A percentile compares a stretch with the other conserved stretches of the same genome.
Conservation (phyloP, 768 basidiomycete genomes). For the Wakefieldia striispora region DNA sequence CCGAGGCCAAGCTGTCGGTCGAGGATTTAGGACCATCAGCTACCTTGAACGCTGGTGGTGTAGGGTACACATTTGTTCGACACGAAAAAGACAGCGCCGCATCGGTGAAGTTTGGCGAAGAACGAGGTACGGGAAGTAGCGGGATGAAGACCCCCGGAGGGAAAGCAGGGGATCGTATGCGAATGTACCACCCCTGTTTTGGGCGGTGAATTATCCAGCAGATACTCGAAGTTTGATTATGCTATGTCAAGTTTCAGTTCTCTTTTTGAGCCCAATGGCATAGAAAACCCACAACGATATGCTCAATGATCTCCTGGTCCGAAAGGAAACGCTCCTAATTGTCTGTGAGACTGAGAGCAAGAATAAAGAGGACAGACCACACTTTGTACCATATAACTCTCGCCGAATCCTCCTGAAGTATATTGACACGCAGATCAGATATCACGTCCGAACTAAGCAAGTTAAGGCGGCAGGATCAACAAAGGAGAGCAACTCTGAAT, state of each 20-base stretch:
- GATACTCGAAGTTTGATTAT: constrained; percentile 62
- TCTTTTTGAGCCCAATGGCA: not conserved
- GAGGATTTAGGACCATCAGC: constrained; percentile 20
- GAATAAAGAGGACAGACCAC: constrained; percentile 13
- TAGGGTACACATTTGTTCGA: constrained; percentile 42
- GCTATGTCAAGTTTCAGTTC: constrained; percentile 36
- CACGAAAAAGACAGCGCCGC: constrained; percentile 53
- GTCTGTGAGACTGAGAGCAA: constrained; percentile 8
- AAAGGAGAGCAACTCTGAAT: not conserved
- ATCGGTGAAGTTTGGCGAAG: constrained; percentile 47
- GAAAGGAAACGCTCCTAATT: constrained; percentile 69
- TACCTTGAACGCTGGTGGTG: constrained; percentile 13
- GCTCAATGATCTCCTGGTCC: constrained; percentile 74
- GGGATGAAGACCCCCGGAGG: constrained; percentile 60
- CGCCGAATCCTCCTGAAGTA: constrained; percentile 54
- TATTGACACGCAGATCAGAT: constrained; percentile 63
- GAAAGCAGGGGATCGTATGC: constrained; percentile 67
- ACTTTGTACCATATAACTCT: constrained; percentile 77
- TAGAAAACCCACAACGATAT: constrained; percentile 55
- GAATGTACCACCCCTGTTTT: constrained; percentile 82
- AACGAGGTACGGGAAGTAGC: constrained; percentile 46
- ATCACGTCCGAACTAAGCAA: constrained; percentile 67
- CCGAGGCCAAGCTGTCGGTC: constrained; percentile 28
- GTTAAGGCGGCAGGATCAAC: not conserved
- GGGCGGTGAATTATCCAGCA: constrained; percentile 80